Conservation (phyloP, 768 basidiomycete species). For the Calocybe indica region DNA sequence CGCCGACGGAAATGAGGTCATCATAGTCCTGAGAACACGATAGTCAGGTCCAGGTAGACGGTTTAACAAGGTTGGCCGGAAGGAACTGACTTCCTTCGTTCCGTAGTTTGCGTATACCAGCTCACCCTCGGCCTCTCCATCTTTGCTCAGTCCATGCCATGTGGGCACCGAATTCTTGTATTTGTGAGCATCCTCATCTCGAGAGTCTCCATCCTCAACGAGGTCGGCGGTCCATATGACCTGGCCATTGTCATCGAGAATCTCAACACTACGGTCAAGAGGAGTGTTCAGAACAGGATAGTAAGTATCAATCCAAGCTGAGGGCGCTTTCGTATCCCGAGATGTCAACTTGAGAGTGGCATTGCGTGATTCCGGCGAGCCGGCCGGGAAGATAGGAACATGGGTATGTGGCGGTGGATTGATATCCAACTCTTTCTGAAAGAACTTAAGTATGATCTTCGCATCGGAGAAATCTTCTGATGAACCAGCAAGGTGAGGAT, state of each 20-base stretch:
- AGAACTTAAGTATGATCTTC: slow-evolving; percentile 56
- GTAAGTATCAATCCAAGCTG: slow-evolving; percentile 83
- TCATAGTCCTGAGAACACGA: slow-evolving; percentile 31
- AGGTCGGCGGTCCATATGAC: slow-evolving; percentile 67
- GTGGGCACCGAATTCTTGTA: slow-evolving; percentile 63
- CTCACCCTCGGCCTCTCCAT: slow-evolving; percentile 68
- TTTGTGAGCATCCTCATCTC: slow-evolving; percentile 67
- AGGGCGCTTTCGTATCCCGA: slow-evolving; percentile 38
- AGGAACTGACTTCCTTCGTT: slow-evolving; percentile 40
- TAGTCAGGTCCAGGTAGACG: background rate
- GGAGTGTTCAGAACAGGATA: slow-evolving; percentile 85
- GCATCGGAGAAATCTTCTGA: slow-evolving; percentile 57
- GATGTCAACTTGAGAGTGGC: slow-evolving; percentile 55
- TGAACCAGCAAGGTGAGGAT: slow-evolving; percentile 72
- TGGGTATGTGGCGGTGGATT: slow-evolving; percentile 24
- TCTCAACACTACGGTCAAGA: slow-evolving; percentile 58
- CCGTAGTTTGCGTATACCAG: slow-evolving; percentile 82
- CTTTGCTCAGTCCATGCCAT: slow-evolving; percentile 84
- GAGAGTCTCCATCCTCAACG: slow-evolving; percentile 60
- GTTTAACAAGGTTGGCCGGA: background rate
- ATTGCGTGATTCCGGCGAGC: slow-evolving; percentile 57
- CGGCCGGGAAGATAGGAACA: slow-evolving; percentile 62
- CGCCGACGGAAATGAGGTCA: slow-evolving; percentile 54
- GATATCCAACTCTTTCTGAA: slow-evolving; percentile 62
- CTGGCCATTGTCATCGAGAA: slow-evolving; percentile 51